Base-by-base conservation (phyloP, 169 alveolate genomes). In the Miamiensis avidus region DNA sequence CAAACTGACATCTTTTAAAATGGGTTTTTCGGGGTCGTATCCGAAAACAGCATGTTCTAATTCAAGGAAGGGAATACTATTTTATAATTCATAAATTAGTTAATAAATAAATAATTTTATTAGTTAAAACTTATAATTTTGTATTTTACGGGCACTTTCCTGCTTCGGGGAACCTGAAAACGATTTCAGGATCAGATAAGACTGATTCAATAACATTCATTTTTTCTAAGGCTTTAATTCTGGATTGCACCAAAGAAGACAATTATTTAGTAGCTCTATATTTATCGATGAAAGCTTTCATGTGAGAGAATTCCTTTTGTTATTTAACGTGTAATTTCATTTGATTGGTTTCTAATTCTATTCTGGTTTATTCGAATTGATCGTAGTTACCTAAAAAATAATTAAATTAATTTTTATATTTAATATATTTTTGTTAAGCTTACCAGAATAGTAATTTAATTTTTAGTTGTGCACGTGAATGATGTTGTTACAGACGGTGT, bases 381-480 rank as follows among this genome's bases (percentile, higher is more conserved):
- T 97, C 98, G 88, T 97, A 98, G 91, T 98, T 96, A 64, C 99
- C 99, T 87, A 93, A n/a, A n/a, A n/a, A n/a, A n/a, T n/a, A n/a
- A n/a, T n/a, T n/a, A n/a, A n/a, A n/a, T n/a, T n/a, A n/a, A n/a
- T n/a, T n/a, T n/a, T n/a, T n/a, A n/a, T n/a, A n/a, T n/a, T n/a
- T n/a, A n/a, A n/a, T n/a, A n/a, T n/a, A n/a, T n/a, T n/a, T n/a
- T n/a, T n/a, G n/a, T n/a, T n/a, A n/a, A n/a, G n/a, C n/a, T n/a
- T n/a, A n/a, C n/a, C n/a, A n/a, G n/a, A 96, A 89, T 94, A 98
- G 95, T 98, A 98, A 0, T 92, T 92, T 28, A 97, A 89, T 85
- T 93, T 92, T 77, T 92, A 88, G 84, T 97, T 94, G 81, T 94
- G 89, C 89, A 98, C 97, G 88, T 97, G 98, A 77, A 98, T 98